Evolutionary conservation across 116 monocot genomes (phyloP), one percentile per base, ranked within the genome.

Genomic region (Cymodocea nodosa): DNA sequence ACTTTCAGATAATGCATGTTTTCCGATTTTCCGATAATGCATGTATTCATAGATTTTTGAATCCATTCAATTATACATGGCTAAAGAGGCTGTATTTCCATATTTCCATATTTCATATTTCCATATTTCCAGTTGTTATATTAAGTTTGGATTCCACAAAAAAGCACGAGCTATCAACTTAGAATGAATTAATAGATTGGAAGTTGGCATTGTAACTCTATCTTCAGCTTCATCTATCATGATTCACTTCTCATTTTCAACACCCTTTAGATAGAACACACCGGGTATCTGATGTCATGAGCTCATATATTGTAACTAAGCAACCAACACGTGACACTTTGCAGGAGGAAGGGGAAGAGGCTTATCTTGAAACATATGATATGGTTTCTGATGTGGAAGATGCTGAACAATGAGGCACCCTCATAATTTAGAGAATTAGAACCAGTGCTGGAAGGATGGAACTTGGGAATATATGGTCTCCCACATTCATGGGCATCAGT

Each of bases 261-360:
- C 11, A 11, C 44, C 11, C 5, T 56, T 56, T 20, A 19, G 9
- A 56, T 18, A 19, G 56, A n/a, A 56, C 56, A 7, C 10, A n/a
- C n/a, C n/a, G 0, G 2, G 10, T n/a, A 13, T 4, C 11, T 56
- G 1, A 19, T 1, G 1, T 56, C 19, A 17, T 34, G 15, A 2
- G 34, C n/a, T 34, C 4, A 35, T 60, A 8, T 54, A 22, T 23
- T 44, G 25, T 50, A 22, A 23, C 23, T n/a, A 17, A 15, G 53
- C 49, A 5, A 15, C 35, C 20, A 7, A 6, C 4, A 23, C 7
- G 18, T 20, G 23, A 44, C 68, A 4, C 23, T 36, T 59, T 15
- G 35, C 78, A 93, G 93, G 93, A 85, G 51, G 93, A 89, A 67
- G 93, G 85, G 13, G 89, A 89, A 60, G 88, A 89, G 71, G 88